Percentiles rank a stretch among this genome's conserved stretches.
These are phyloP conservation scores for Phytophthora sansomeana DNA, from an alignment of 352 stramenopile genomes.

Conservation along the genomic window DNA sequence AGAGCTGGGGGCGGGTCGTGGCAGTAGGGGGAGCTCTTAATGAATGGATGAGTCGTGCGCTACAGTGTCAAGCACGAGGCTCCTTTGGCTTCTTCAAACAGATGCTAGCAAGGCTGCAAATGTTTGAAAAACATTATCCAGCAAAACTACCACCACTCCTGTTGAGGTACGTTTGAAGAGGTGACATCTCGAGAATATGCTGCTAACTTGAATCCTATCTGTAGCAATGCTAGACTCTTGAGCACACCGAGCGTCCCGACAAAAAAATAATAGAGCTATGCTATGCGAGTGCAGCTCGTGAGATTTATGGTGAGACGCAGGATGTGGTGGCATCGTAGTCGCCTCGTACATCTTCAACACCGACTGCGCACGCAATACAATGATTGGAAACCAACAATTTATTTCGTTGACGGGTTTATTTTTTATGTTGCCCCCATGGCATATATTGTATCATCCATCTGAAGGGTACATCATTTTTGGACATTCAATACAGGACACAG, in stretches of 20 bases:
- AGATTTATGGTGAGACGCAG: no score
- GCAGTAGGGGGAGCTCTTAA: background rate
- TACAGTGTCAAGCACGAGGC: background rate
- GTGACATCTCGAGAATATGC: background rate
- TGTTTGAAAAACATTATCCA: background rate
- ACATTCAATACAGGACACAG: slow-evolving; percentile 7
- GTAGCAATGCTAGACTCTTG: background rate
- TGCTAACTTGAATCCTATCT: background rate
- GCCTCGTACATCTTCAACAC: no score
- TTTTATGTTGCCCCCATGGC: no score
- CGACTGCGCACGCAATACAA: no score
- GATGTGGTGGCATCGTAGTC: no score
- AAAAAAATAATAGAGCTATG: no score
- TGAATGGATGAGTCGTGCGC: background rate
- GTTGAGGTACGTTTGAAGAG: background rate
- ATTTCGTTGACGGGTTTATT: no score
- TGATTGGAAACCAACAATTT: no score
- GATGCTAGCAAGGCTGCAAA: background rate
- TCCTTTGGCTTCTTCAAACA: background rate
- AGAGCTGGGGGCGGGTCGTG: background rate
- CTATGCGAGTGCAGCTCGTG: no score
- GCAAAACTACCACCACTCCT: background rate
- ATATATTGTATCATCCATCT: no score
- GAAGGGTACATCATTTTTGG: no score
- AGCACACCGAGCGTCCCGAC: no score